Base-by-base conservation (phyloP, 2,329 filamentous ascomycete genomes). In the Fusarium lateritium region DNA sequence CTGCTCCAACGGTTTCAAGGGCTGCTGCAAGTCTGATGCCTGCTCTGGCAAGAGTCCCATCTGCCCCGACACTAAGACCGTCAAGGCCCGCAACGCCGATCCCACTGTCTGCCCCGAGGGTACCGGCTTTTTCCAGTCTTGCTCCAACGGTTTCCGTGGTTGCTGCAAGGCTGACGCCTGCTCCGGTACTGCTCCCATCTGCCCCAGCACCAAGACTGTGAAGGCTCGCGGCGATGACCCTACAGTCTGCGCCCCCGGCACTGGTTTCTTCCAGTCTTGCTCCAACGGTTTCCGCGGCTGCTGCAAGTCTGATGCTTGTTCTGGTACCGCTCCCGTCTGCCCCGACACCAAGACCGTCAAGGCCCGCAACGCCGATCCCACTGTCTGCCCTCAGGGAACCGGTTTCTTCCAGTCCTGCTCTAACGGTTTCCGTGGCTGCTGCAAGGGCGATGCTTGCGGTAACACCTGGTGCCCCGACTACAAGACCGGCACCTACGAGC, bases 391-490 rank as follows among this genome's bases (percentile, higher is more conserved):
- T 13, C 39, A 39, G 7, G 62, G 58, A 6, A 56, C 52, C 2
- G 62, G 62, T 3, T 56, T 45, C 19, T 56, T 65, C 36, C 62
- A 65, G 5, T 40, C 40, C 2, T 65, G 62, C 19, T 51, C 58
- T 46, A 65, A 62, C 39, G 62, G 62, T 0, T 65, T 65, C 62
- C 62, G 62, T 8, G 62, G 62, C 36, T 65, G 60, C 49, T 62
- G 65, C 59, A 68, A 68, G 65, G 44, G 39, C 9, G 64, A 68
- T 6, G 65, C 65, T 3, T 68, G 65, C 5, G 49, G 52, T 13
- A 50, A 26, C 39, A 38, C 53, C 2, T 68, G 65, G 65, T 68
- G 65, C 58, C 65, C 65, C 14, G 65, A 68, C 51, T 67, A 49
- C 51, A 63, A 63, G 64, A 43, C 51, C 19, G 64, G 64, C 17